Base-by-base conservation (phyloP, 2,329 filamentous ascomycete genomes). In the Fusarium bulbicola region DNA sequence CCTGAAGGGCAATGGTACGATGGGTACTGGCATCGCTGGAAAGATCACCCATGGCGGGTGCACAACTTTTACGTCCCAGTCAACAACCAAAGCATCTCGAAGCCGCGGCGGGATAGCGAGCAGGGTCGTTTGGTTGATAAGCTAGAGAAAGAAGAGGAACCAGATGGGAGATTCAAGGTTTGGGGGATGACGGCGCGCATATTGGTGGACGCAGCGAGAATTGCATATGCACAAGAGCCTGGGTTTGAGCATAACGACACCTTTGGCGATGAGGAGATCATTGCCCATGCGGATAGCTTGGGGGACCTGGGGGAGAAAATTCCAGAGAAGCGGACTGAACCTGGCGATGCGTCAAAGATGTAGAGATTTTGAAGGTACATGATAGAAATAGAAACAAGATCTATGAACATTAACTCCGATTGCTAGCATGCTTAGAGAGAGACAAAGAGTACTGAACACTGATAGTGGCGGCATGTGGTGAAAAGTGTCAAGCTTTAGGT, bases 141-240 rank as follows among this genome's bases (percentile, higher is more conserved):
- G 68, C 76, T 87, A 21, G 84, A 89, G 64, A 84, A 87, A 71
- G 85, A 84, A 50, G 79, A 84, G 69, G 83, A 87, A 67, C 80
- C 82, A 16, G 79, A 82, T 8, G 85, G 85, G 6, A 86, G 92
- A 42, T 97, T 96, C 82, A 91, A 93, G 75, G 95, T 98, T 9
- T 98, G 95, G 89, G 95, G 95, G 21, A 95, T 98, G 94, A 98
- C 95, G 59, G 95, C 94, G 6, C 86, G 94, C 59, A 95, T 98
- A 61, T 81, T 98, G 61, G 93, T 98, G 10, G 95, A 98, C 82
- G 92, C 93, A 9, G 95, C 95, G 39, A 87, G 93, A 70, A 87
- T 97, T 24, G 95, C 95, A 26, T 98, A 96, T 80, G 92, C 84
- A 5, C 88, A 92, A 82, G 90, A 93, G 79, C 95, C 95, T 8